Evolutionary conservation across 2,329 filamentous ascomycete species (phyloP).

Genomic region (Bipolaris cookei): DNA sequence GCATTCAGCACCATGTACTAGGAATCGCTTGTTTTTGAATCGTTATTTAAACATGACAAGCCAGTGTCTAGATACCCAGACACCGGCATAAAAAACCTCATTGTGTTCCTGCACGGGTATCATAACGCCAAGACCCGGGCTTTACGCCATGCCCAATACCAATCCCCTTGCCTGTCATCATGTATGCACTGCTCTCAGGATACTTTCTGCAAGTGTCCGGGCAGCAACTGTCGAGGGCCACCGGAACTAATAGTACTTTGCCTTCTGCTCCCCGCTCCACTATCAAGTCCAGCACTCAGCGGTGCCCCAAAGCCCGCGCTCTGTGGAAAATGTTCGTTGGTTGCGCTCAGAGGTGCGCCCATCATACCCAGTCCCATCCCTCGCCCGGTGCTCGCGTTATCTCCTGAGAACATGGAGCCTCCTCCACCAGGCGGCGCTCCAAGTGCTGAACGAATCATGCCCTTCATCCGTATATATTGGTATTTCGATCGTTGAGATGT

Average conservation of each 20-base stretch:
- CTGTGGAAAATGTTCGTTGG: conserved; percentile 40
- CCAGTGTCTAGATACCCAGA: neutral
- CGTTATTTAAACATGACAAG: neutral
- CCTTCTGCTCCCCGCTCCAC: conserved; percentile 33
- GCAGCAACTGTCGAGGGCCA: conserved; percentile 46
- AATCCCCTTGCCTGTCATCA: conserved; percentile 34
- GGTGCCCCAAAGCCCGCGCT: conserved; percentile 38
- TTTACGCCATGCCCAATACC: neutral
- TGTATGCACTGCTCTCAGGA: conserved; percentile 21
- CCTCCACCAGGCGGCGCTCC: conserved; percentile 51
- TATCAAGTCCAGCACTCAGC: conserved; percentile 42
- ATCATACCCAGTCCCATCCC: conserved; percentile 41
- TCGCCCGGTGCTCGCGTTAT: conserved; percentile 31
- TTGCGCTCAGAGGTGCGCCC: conserved; percentile 40
- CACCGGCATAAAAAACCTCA: neutral
- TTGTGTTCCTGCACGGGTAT: conserved; percentile 9
- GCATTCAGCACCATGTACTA: neutral
- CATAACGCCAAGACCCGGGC: conserved; percentile 5
- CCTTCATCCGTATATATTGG: conserved; percentile 67
- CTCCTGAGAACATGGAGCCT: conserved; percentile 31
- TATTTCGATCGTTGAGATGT: conserved; percentile 62
- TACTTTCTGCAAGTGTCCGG: conserved; percentile 41
- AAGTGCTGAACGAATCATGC: conserved; percentile 66
- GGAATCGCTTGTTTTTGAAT: neutral
- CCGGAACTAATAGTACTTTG: conserved; percentile 41